These are phyloP conservation scores for Fusarium concolor DNA, from an alignment of 2,329 filamentous ascomycete species.

Conservation along the genomic window DNA sequence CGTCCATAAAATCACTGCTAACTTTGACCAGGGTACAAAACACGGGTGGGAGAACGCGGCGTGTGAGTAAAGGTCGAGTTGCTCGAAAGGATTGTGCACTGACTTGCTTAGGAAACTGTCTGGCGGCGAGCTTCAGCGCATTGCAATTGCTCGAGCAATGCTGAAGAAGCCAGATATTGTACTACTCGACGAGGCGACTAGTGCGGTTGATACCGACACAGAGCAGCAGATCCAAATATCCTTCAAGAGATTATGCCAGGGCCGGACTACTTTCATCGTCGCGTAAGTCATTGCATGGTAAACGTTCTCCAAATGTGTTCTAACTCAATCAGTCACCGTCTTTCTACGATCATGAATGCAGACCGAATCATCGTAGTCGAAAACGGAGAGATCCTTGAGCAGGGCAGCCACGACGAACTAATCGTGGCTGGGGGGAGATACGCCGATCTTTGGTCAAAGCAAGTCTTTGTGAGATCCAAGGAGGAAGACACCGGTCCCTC, in stretches of 20 bases:
- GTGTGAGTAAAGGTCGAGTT: constrained; percentile 50
- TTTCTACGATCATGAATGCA: constrained; percentile 78
- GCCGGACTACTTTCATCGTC: constrained; percentile 74
- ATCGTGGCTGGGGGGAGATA: constrained; percentile 71
- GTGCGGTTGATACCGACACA: constrained; percentile 77
- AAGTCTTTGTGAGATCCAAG: constrained; percentile 65
- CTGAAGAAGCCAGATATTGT: constrained; percentile 80
- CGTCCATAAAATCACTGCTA: constrained; percentile 6
- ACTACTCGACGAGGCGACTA: constrained; percentile 83
- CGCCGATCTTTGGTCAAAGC: constrained; percentile 73
- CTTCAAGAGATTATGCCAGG: constrained; percentile 67
- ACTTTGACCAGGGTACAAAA: constrained; percentile 57
- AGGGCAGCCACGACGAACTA: constrained; percentile 70
- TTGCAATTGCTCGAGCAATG: constrained; percentile 77
- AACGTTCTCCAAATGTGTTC: not conserved
- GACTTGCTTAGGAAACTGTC: constrained; percentile 65
- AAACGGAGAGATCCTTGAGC: constrained; percentile 71
- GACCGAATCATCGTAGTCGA: constrained; percentile 75
- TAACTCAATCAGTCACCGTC: constrained; percentile 64
- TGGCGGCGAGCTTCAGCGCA: constrained; percentile 73
- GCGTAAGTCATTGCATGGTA: constrained; percentile 58
- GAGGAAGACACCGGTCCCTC: constrained; percentile 49
- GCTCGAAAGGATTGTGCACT: constrained; percentile 16
- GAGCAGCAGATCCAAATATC: constrained; percentile 75
- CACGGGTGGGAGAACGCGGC: constrained; percentile 63